phyloP scores from a whole-genome alignment of 805 yeast genomes.

The Candida xyloterini region DNA sequence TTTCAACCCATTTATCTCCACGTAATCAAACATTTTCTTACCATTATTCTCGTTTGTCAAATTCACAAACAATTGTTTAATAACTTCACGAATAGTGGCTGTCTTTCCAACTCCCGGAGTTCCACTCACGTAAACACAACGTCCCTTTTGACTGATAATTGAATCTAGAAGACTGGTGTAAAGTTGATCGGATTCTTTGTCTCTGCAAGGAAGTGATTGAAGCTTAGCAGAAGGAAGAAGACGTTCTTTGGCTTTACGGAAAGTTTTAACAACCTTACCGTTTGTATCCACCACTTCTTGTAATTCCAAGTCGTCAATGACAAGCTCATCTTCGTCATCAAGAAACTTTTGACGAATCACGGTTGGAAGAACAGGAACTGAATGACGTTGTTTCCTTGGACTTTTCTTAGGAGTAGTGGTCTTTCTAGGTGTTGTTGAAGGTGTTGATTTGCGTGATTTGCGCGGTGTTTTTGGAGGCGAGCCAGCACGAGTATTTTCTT shows the following conservation, averaged over 20 bases:
- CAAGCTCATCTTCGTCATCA: conserved; percentile 21
- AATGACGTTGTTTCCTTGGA: conserved; percentile 1
- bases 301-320: conserved; percentile 17
- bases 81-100: conserved; percentile 84
- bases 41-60: conserved; percentile 19
- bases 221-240: conserved; percentile 40
- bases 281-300: conserved; percentile 11
- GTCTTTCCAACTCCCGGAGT: conserved; percentile 99
- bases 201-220: conserved; percentile 77
- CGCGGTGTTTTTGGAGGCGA: neutral
- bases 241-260: conserved; percentile 39
- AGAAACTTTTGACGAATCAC: conserved; percentile 17
- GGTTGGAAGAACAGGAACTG: conserved; percentile 12
- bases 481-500: conserved; percentile 4
- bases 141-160: conserved; percentile 66
- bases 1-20: conserved; percentile 91
- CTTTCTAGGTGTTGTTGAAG: neutral
- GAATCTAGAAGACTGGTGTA: conserved; percentile 70
- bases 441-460: neutral
- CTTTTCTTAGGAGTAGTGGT: conserved; percentile 1
- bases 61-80: conserved; percentile 53
- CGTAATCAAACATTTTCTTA: conserved; percentile 52
- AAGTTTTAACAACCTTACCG: conserved; percentile 20
- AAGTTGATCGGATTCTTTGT: conserved; percentile 70
- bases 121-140: conserved; percentile 89